A percentile compares a stretch with the other conserved stretches of the same genome.
phyloP scores from a whole-genome alignment of 2,329 filamentous ascomycete species.

The Diaporthe australafricana region DNA sequence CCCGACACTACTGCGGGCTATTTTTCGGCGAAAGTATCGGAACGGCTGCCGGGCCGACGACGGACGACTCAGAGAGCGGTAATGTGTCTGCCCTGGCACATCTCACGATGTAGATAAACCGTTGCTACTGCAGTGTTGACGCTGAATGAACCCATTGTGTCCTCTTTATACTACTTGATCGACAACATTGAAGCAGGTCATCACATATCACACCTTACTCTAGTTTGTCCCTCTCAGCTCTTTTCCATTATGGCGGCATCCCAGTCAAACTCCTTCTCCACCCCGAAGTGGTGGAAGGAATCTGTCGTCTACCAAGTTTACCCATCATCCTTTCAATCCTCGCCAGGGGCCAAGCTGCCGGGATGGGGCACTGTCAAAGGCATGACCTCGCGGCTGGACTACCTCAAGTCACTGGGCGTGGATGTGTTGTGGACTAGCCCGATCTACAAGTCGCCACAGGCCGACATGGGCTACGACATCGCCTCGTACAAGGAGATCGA shows the following conservation, averaged over 20 bases:
- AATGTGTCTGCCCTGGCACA: neutral
- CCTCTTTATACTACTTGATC: neutral
- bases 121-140: neutral
- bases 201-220: neutral
- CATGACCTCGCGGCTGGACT: slow-evolving; percentile 67
- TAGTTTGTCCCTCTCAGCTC: neutral
- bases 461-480: slow-evolving; percentile 80
- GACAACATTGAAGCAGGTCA: neutral
- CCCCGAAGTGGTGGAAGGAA: slow-evolving; percentile 68
- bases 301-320: slow-evolving; percentile 72
- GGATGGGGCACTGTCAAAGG: slow-evolving; percentile 68
- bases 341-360: slow-evolving; percentile 56
- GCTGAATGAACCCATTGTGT: neutral
- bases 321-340: slow-evolving; percentile 71
- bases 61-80: slow-evolving; percentile 23
- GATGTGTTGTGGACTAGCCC: slow-evolving; percentile 68
- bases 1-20: slow-evolving; percentile 32
- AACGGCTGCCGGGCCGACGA: slow-evolving; percentile 30
- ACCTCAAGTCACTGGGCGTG: slow-evolving; percentile 65
- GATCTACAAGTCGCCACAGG: slow-evolving; percentile 64
- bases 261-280: slow-evolving; percentile 29
- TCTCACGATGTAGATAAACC: slow-evolving; percentile 9
- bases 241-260: slow-evolving; percentile 4
- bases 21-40: slow-evolving; percentile 35
- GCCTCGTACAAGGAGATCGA: slow-evolving; percentile 76